Evolutionary conservation across 345 rosid genomes (phyloP), one percentile per base, ranked within the genome.

Genomic region (Psidium friedrichsthalianum): DNA sequence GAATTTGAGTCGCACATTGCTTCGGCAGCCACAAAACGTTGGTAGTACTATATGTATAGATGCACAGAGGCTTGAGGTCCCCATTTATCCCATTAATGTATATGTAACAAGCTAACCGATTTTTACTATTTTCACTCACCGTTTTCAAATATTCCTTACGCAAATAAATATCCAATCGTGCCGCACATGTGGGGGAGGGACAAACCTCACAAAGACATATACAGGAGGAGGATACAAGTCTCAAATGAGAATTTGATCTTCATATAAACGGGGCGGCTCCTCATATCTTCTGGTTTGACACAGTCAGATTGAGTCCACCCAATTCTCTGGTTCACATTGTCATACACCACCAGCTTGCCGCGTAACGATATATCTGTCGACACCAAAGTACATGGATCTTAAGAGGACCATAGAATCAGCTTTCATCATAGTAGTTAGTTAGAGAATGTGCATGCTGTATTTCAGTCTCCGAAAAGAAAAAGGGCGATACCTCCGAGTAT

Each of bases 261-360:
- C 88, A 89, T 54, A 88, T 82, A 86, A 91, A 89, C 4, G 91
- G 89, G 89, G 82, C 86, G 90, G 88, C 84, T 90, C 69, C 69
- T 89, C 74, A 47, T 64, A 74, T 83, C 82, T 87, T 24, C 85
- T 21, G 98, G 93, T 86, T 88, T 86, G 22, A 86, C 83, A 54
- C 99, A 95, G 83, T 93, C 92, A 22, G 99, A 93, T 82, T 84
- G 82, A 54, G 51, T 76, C 98, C 98, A 97, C 51, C 99, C 99
- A 9, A 97, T 93, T 89, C 88, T 95, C 86, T 88, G 89, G 27
- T 95, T 93, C 51, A 89, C 92, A 40, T 95, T 97, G 88, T 97
- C 98, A 86, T 92, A 97, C 9, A 94, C 94, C 51, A 95, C 91
- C 90, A 95, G 82, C 84, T 91, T 92, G 54, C 95, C 98, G 15